A percentile compares a stretch with the other conserved stretches of the same genome.
phyloP scores from a whole-genome alignment of 1,284 basidiomycete species.

The Cryptococcus sp. region DNA sequence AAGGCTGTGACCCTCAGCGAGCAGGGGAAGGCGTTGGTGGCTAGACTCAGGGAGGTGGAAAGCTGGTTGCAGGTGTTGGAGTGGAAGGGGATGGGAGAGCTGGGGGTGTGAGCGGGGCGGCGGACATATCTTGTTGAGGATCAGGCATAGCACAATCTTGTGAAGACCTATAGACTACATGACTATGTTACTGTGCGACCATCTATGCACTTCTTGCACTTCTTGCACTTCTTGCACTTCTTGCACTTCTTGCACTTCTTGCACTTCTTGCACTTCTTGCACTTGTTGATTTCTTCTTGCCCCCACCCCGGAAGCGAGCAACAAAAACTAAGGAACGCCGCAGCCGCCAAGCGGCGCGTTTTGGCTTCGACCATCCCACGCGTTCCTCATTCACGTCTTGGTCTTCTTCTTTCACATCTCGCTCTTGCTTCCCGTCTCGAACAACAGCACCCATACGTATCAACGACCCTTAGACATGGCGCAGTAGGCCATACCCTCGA shows the following conservation, averaged over 20 bases:
- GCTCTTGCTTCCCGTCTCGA: constrained; percentile 1
- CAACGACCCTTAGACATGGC: neutral
- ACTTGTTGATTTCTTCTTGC: too few species aligned
- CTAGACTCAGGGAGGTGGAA: constrained; percentile 20
- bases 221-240: too few species aligned
- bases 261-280: too few species aligned
- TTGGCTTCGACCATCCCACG: too few species aligned
- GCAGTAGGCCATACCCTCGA: neutral
- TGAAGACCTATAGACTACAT: too few species aligned
- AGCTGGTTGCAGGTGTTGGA: constrained; percentile 38
- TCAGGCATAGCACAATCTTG: too few species aligned
- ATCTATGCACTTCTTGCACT: too few species aligned
- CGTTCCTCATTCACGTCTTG: constrained; percentile 10
- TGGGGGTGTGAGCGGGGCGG: constrained; percentile 1
- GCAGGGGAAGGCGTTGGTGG: constrained; percentile 14
- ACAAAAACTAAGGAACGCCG: too few species aligned
- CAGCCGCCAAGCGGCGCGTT: neutral
- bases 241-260: too few species aligned
- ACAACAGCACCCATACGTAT: constrained; percentile 9
- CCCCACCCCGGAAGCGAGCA: too few species aligned
- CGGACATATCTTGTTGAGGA: too few species aligned
- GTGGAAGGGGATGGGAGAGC: constrained; percentile 33
- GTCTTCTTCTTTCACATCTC: constrained; percentile 1
- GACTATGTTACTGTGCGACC: too few species aligned
- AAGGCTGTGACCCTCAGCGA: constrained; percentile 15